Conservation (phyloP, 208 protist genomes). For the Histomonas meleagridis region DNA sequence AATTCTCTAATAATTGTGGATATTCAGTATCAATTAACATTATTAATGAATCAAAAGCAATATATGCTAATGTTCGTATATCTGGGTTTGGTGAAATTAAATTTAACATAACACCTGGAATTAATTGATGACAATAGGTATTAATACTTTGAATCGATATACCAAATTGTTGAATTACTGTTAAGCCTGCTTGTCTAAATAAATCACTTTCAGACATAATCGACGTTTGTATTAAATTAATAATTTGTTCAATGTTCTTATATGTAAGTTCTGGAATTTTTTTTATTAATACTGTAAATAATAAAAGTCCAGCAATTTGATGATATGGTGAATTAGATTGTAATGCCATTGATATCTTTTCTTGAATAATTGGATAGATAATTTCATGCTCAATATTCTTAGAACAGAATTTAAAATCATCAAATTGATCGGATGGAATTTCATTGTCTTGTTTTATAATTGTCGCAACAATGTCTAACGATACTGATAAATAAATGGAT, state of each 20-base stretch:
- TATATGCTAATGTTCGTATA: neutral
- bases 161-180: neutral
- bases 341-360: neutral
- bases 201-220: neutral
- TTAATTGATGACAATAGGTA: neutral
- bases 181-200: neutral
- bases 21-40: neutral
- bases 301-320: neutral
- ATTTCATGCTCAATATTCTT: neutral
- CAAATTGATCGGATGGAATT: neutral
- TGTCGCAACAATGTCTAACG: neutral
- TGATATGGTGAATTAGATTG: neutral
- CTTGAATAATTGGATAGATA: neutral
- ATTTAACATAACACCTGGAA: neutral
- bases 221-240: neutral
- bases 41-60: neutral
- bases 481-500: neutral
- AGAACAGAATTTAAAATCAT: neutral
- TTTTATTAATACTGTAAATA: neutral
- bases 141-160: neutral
- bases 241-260: neutral
- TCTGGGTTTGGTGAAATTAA: neutral
- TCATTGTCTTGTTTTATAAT: neutral
- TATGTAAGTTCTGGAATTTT: neutral
- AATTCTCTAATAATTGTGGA: neutral